Conservation (phyloP, 1,284 basidiomycete genomes). For the Xerocomus minutiporus region DNA sequence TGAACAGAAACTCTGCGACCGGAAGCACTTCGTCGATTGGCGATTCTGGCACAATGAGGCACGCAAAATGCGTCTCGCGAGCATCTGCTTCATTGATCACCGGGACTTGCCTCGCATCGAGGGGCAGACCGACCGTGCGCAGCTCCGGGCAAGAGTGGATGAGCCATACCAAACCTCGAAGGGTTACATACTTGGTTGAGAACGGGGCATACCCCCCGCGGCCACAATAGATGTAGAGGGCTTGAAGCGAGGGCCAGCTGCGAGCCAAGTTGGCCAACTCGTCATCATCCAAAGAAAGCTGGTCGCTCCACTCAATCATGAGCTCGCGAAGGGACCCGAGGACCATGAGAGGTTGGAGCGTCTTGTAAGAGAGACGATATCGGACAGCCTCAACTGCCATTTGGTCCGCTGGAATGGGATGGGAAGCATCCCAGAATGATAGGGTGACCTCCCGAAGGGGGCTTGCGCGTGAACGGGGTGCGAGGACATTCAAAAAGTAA, state of each 20-base stretch:
- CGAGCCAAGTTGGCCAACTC: conserved; percentile 9
- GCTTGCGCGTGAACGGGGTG: neutral
- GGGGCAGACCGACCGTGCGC: conserved; percentile 1
- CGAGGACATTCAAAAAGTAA: conserved; percentile 7
- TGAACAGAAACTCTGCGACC: conserved; percentile 16
- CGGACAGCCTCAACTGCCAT: conserved; percentile 8
- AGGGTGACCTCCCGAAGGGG: conserved; percentile 5
- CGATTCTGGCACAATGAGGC: conserved; percentile 11
- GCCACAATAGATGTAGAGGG: conserved; percentile 7
- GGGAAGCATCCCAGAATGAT: neutral
- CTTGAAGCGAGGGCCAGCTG: conserved; percentile 11
- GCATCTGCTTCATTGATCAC: neutral
- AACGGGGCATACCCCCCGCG: conserved; percentile 9
- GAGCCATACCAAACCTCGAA: conserved; percentile 12
- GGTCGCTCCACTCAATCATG: conserved; percentile 13
- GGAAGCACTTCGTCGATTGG: conserved; percentile 10
- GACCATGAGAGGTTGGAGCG: conserved; percentile 4
- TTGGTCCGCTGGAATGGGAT: neutral
- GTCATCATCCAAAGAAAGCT: conserved; percentile 13
- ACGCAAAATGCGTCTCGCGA: conserved; percentile 1
- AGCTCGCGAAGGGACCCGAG: conserved; percentile 6
- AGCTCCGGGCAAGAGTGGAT: conserved; percentile 5
- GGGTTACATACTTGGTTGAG: conserved; percentile 13
- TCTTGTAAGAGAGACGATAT: conserved; percentile 10
- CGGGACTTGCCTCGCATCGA: conserved; percentile 17